phyloP scores from a whole-genome alignment of 805 yeast species.

The Lipomyces yamadae region DNA sequence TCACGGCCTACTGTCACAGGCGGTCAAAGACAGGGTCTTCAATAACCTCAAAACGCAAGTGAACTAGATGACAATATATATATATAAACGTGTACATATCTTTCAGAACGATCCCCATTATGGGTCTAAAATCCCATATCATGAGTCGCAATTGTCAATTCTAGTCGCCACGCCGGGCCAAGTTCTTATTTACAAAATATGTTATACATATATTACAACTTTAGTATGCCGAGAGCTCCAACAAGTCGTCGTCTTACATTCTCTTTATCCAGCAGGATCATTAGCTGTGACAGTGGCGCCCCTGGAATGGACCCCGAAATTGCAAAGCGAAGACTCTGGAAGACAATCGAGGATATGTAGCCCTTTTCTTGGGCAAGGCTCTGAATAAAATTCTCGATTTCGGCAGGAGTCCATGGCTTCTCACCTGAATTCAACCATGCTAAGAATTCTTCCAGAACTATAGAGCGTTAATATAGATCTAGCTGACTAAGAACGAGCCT shows the following conservation, averaged over 20 bases:
- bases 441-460: conserved; percentile 16
- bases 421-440: conserved; percentile 14
- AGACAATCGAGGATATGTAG: conserved; percentile 18
- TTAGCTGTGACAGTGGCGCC: conserved; percentile 30
- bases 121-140: background rate
- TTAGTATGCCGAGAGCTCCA: conserved; percentile 19
- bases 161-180: background rate
- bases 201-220: conserved; percentile 4
- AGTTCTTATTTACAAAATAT: conserved; percentile 12
- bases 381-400: conserved; percentile 15
- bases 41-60: conserved; percentile 24
- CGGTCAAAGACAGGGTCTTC: conserved; percentile 39
- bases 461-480: background rate
- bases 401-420: background rate
- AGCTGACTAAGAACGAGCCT: background rate
- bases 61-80: background rate
- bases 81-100: background rate
- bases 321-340: conserved; percentile 34
- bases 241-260: conserved; percentile 16
- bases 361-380: background rate
- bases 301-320: conserved; percentile 32
- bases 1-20: conserved; percentile 40
- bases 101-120: background rate
- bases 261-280: conserved; percentile 27
- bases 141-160: background rate